Evolutionary conservation across 108 stramenopile genomes (phyloP), one percentile per base, ranked within the genome.

Genomic region (Stephanodiscus minutulus): DNA sequence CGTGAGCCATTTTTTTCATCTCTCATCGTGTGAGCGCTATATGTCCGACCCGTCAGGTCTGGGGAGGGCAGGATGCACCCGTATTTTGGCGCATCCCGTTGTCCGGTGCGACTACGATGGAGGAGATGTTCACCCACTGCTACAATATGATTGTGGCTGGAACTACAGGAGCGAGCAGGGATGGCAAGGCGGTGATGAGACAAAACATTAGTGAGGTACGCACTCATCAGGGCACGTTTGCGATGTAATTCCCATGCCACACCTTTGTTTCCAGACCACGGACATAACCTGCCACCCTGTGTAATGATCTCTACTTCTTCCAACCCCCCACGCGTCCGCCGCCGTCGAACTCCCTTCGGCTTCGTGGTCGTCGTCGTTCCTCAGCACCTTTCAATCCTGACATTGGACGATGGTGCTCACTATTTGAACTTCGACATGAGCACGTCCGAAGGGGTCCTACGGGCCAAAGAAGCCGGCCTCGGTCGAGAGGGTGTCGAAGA

Each of bases 71-170:
- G 5, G 72, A 73, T 48, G 31, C 27, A 9, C 72, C 72, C n/a
- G 72, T 73, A 0, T 73, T 73, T 15, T 73, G 72, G 72, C 64
- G 59, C 3, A 57, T 73, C 13, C 72, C 66, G 10, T 18, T 41
- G 21, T 66, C 64, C 24, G 64, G 65, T 8, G 65, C 43, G 12
- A 73, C 72, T 25, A 73, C 72, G 18, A 56, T 73, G 28, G 66
- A 73, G 33, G 64, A 67, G 33, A 66, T 73, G 28, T 58, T 67
- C 29, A 57, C 55, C 35, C 72, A 73, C 31, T 73, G 72, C 72
- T 68, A 67, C 52, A 43, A 59, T n/a, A 44, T 73, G 66, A 65
- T 73, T 3, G 66, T 58, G 10, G 72, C 72, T 11, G 58, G 69
- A 11, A 57, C 64, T 5, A 66, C 66, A 15, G 65, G 65, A 9